Base-by-base conservation (phyloP, 2,329 filamentous ascomycete genomes). In the Ceratocystis destructans region DNA sequence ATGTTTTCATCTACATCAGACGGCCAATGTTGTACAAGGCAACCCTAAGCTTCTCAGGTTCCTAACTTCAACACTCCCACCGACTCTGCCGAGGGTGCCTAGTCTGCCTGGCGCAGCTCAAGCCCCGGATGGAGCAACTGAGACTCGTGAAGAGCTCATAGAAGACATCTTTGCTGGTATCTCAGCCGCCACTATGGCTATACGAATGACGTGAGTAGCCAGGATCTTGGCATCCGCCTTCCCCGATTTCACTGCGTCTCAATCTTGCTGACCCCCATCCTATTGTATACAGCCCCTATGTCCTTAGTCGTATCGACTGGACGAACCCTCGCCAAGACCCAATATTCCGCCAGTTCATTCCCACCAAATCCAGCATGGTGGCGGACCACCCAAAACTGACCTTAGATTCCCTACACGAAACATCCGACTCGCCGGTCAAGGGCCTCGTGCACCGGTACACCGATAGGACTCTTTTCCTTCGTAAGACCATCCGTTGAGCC, bases 381-480 rank as follows among this genome's bases (percentile, higher is more conserved):
- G 74, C 77, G 0, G 81, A 87, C 69, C 83, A 86, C 70, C 79
- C 80, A 0, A 76, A 77, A 64, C 70, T 82, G n/a, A 75, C 74
- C 0, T 71, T 85, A 2, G 84, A 87, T 71, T 84, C 83, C 0
- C 73, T 87, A n/a, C 76, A 82, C 57, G 84, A 87, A 74, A 75
- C 75, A 33, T 73, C 74, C 2, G 82, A 86, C 69, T 81, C 79
- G 5, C 81, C 82, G 0, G 81, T 85, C 1, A 74, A 77, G 17
- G 83, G 82, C 0, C 72, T 87, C 2, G 82, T 87, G 1, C 83
- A 86, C 71, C 78, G 84, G n/a, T 87, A 87, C 71, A 79, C 79
- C 0, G 83, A 86, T 68, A 85, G 84, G 72, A 83, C 80, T 1
- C 73, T 87, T 5, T 85, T 87, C 65, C 74, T 87, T 37, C 79